Conservation (phyloP, 257 asterid genomes). For the Primulina eburnea region DNA sequence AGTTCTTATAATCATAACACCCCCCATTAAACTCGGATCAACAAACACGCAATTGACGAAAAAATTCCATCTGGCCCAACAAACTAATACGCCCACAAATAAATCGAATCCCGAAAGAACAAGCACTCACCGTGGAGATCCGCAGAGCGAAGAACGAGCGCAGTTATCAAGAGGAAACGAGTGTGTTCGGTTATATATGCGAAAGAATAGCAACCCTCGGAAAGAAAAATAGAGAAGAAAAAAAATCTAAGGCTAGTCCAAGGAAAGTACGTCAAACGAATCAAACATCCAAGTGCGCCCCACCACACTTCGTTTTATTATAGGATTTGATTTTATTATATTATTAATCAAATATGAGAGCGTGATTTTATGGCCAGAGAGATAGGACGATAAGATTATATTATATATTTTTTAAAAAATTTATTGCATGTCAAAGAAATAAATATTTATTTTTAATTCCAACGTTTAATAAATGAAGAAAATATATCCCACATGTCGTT, state of each 20-base stretch:
- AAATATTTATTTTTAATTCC: too few relatives aligned
- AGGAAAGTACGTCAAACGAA: not conserved
- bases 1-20: slow-evolving; percentile 30
- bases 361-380: too few relatives aligned
- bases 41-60: slow-evolving; percentile 31
- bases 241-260: not conserved
- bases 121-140: slow-evolving; percentile 22
- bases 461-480: too few relatives aligned
- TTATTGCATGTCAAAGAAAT: too few relatives aligned
- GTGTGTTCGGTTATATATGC: not conserved
- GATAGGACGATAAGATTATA: too few relatives aligned
- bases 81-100: not conserved
- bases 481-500: too few relatives aligned
- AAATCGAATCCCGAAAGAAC: not conserved
- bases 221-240: too few relatives aligned
- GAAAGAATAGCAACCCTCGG: not conserved
- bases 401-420: too few relatives aligned
- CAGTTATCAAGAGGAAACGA: slow-evolving; percentile 36
- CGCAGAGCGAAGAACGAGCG: slow-evolving; percentile 31
- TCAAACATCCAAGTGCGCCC: not conserved
- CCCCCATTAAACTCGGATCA: slow-evolving; percentile 58
- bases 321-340: not conserved
- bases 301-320: not conserved
- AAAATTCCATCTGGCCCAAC: slow-evolving; percentile 11
- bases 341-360: too few relatives aligned